Conservation (phyloP, 1,139 yeast genomes). For the Nakaseomyces uthaithaninus region DNA sequence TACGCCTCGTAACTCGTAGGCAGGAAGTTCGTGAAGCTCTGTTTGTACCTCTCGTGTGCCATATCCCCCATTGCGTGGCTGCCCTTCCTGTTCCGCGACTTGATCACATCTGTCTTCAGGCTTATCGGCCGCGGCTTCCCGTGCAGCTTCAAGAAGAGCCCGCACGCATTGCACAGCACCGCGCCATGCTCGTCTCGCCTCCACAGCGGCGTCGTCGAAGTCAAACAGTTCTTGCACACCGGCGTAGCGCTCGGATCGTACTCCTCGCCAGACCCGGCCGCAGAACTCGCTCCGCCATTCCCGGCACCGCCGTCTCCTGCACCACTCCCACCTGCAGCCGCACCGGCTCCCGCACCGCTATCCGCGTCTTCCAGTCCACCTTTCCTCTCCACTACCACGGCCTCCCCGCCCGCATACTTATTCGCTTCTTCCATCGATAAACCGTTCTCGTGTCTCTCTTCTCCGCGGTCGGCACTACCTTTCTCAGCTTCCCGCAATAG, state of each 20-base stretch:
- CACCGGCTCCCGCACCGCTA: too few relatives aligned
- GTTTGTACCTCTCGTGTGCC: conserved; percentile 3
- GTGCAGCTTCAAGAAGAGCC: conserved; percentile 79
- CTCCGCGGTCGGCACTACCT: too few relatives aligned
- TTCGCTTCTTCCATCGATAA: too few relatives aligned
- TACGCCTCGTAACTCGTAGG: conserved; percentile 6
- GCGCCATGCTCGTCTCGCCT: conserved; percentile 90
- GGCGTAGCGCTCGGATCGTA: conserved; percentile 34
- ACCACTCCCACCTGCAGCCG: background rate
- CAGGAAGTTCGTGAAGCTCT: conserved; percentile 4
- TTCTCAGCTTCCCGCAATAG: too few relatives aligned
- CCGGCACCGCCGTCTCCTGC: background rate
- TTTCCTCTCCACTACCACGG: too few relatives aligned
- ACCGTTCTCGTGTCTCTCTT: too few relatives aligned
- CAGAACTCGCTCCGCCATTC: background rate
- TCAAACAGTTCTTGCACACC: conserved; percentile 80
- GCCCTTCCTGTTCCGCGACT: conserved; percentile 62
- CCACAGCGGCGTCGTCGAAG: conserved; percentile 93
- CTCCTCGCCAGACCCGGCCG: too few relatives aligned
- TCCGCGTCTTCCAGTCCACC: too few relatives aligned
- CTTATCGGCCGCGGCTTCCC: conserved; percentile 90
- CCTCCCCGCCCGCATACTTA: too few relatives aligned
- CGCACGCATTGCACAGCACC: conserved; percentile 92
- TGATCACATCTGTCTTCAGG: conserved; percentile 83
- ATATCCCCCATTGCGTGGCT: background rate